Conservation (phyloP, 2,329 filamentous ascomycete genomes). For the Dothideomycetidae sp. region DNA sequence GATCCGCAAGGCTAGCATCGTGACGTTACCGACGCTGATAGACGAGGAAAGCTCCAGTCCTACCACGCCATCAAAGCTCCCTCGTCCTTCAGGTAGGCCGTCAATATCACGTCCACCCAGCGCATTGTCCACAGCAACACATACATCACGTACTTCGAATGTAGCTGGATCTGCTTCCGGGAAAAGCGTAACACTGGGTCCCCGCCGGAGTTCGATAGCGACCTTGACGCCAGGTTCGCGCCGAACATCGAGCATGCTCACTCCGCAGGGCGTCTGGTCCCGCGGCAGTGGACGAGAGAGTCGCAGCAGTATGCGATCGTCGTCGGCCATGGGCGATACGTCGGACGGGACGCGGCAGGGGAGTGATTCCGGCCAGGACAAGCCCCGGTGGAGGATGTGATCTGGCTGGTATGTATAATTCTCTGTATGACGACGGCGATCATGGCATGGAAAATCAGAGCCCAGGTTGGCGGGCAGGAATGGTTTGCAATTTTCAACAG, state of each 20-base stretch:
- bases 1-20: slow-evolving; percentile 3
- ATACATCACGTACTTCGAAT: slow-evolving; percentile 1
- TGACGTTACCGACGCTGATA: slow-evolving; percentile 4
- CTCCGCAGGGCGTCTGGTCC: slow-evolving; percentile 4
- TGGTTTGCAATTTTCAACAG: too few relatives aligned
- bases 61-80: slow-evolving; percentile 1
- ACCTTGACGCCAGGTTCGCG: slow-evolving; percentile 1
- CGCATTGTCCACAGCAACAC: slow-evolving; percentile 2
- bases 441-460: too few relatives aligned
- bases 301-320: background rate
- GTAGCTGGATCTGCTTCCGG: background rate
- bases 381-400: slow-evolving; percentile 5
- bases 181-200: background rate
- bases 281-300: slow-evolving; percentile 4
- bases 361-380: too few relatives aligned
- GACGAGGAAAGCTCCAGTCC: slow-evolving; percentile 2
- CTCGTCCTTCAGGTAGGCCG: background rate
- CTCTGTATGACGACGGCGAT: too few relatives aligned
- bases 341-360: background rate
- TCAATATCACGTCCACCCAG: slow-evolving; percentile 3
- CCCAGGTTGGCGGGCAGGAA: too few relatives aligned
- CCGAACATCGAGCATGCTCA: slow-evolving; percentile 4
- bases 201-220: slow-evolving; percentile 2
- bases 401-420: too few relatives aligned
- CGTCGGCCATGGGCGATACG: slow-evolving; percentile 3